These are phyloP conservation scores for Porcisia hertigi DNA, from an alignment of 208 protist species.

Conservation along the genomic window DNA sequence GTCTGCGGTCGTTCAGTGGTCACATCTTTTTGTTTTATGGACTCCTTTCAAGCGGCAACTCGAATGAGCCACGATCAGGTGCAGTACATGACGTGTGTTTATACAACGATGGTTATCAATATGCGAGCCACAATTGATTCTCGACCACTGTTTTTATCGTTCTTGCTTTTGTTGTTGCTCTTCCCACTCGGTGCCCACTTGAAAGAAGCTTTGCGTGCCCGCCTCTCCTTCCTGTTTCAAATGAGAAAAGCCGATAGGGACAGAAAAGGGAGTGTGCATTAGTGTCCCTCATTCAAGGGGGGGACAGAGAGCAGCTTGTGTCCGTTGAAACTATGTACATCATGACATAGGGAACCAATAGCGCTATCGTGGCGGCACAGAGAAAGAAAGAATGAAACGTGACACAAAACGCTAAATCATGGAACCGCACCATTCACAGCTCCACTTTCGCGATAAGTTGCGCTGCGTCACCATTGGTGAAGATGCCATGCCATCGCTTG, in stretches of 20 bases:
- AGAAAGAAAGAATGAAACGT: not conserved
- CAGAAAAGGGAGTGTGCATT: not conserved
- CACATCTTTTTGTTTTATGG: not conserved
- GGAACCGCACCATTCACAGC: slow-evolving; percentile 19
- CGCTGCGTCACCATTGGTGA: slow-evolving; percentile 52
- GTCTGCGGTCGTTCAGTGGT: not conserved
- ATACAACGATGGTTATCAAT: not conserved
- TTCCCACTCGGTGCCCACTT: not conserved
- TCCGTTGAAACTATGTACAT: not conserved
- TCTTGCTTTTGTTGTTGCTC: not conserved
- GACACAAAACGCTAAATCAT: not conserved
- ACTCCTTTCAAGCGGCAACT: not conserved
- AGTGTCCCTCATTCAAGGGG: not conserved
- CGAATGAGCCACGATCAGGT: not conserved
- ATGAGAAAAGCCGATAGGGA: not conserved
- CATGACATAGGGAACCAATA: not conserved
- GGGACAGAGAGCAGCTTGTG: not conserved
- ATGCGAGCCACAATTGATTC: not conserved
- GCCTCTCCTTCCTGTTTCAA: not conserved
- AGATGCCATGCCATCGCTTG: slow-evolving; percentile 79
- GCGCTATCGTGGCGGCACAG: not conserved
- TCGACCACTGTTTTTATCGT: not conserved
- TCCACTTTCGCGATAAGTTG: slow-evolving; percentile 58
- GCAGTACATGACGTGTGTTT: not conserved
- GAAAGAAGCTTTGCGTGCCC: not conserved